These are phyloP conservation scores for Wallacemonas sp. DNA, from an alignment of 208 protist species.

Conservation along the genomic window DNA sequence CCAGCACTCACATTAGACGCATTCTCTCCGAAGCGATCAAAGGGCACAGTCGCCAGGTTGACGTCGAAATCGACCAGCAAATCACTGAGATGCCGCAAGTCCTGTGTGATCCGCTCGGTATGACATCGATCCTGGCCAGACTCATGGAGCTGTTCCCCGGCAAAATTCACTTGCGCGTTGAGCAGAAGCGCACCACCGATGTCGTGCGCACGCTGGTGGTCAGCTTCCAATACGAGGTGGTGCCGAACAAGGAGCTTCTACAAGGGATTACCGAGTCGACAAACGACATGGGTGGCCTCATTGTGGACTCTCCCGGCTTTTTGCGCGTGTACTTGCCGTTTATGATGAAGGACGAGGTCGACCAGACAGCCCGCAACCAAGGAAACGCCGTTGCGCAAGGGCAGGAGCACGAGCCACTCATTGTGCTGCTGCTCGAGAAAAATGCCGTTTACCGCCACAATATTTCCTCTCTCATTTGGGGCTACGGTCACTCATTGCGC, in stretches of 20 bases:
- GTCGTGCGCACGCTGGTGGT: slow-evolving; percentile 58
- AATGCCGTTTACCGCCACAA: slow-evolving; percentile 72
- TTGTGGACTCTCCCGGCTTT: slow-evolving; percentile 44
- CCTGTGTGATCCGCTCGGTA: slow-evolving; percentile 46
- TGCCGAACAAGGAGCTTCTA: slow-evolving; percentile 35
- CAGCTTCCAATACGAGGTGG: slow-evolving; percentile 50
- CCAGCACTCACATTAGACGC: slow-evolving; percentile 40
- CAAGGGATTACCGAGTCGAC: slow-evolving; percentile 33
- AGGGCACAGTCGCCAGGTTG: slow-evolving; percentile 40
- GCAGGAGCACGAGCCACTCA: slow-evolving; percentile 49
- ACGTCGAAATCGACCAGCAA: slow-evolving; percentile 56
- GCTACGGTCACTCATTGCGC: slow-evolving; percentile 57
- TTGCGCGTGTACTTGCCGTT: slow-evolving; percentile 51
- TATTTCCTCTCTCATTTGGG: slow-evolving; percentile 56
- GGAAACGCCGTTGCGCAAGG: slow-evolving; percentile 26
- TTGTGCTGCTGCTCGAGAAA: slow-evolving; percentile 65
- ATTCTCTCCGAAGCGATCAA: slow-evolving; percentile 61
- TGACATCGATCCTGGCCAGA: slow-evolving; percentile 40
- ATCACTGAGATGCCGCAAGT: slow-evolving; percentile 53
- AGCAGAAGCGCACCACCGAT: slow-evolving; percentile 52
- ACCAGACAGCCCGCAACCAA: slow-evolving; percentile 32
- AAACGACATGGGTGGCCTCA: slow-evolving; percentile 55
- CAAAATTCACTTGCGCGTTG: slow-evolving; percentile 63
- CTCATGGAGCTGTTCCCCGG: slow-evolving; percentile 48
- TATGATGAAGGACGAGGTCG: slow-evolving; percentile 47